A percentile compares a stretch with the other conserved stretches of the same genome.
phyloP scores from a whole-genome alignment of 2,329 filamentous ascomycete species.

The Microcyclosporella mali region DNA sequence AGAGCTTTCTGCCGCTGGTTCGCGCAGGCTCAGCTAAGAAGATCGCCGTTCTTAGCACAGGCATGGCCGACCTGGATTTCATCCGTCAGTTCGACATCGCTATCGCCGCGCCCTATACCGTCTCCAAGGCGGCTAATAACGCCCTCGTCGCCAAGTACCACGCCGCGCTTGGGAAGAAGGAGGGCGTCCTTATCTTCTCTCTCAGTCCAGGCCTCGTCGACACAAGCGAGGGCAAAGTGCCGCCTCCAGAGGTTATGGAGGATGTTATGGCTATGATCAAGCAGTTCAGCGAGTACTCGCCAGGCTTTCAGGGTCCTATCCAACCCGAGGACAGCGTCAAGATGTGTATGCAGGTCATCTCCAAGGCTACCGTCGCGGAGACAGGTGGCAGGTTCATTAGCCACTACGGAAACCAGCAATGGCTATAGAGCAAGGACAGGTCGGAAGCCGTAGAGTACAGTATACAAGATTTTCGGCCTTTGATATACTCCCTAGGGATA shows the following conservation, averaged over 20 bases:
- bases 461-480: too few species aligned
- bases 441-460: too few species aligned
- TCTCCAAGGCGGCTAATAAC: conserved; percentile 27
- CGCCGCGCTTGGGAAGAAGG: conserved; percentile 19
- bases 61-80: conserved; percentile 26
- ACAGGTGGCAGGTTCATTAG: conserved; percentile 48
- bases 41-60: conserved; percentile 22
- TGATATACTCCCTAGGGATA: too few species aligned
- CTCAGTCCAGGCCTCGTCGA: conserved; percentile 27
- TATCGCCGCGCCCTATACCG: conserved; percentile 19
- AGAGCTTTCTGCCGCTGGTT: conserved; percentile 27
- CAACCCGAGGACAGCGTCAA: conserved; percentile 26
- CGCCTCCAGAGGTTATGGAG: conserved; percentile 18
- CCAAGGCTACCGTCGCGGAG: conserved; percentile 41
- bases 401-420: conserved; percentile 46
- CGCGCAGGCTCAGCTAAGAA: conserved; percentile 22
- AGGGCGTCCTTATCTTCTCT: conserved; percentile 25
- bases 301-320: conserved; percentile 26
- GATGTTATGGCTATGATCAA: conserved; percentile 27
- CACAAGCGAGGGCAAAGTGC: conserved; percentile 17
- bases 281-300: conserved; percentile 31
- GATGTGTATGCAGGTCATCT: conserved; percentile 26
- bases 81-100: conserved; percentile 16
- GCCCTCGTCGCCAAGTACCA: conserved; percentile 25
- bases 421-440: conserved; percentile 11